phyloP scores from a whole-genome alignment of 331 rosid species.

The Ulmus americana region DNA sequence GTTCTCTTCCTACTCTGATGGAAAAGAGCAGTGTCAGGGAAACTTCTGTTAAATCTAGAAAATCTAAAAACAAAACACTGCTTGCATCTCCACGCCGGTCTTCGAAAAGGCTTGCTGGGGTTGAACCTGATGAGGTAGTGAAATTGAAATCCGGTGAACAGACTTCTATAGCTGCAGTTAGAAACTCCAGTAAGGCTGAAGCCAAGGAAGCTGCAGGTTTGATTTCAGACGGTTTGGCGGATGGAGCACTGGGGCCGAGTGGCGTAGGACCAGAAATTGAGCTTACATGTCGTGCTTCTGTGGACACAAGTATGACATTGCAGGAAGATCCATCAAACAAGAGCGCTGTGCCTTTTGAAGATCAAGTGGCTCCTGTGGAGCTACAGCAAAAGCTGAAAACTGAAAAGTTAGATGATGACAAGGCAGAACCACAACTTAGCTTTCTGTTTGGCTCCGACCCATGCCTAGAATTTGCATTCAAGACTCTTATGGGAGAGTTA shows the following conservation, averaged over 20 bases:
- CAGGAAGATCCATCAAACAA: constrained; percentile 29
- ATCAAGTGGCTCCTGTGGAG: constrained; percentile 21
- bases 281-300: constrained; percentile 13
- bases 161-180: constrained; percentile 44
- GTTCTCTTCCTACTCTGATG: constrained; percentile 8
- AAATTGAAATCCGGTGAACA: constrained; percentile 35
- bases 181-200: constrained; percentile 32
- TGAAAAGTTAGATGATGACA: constrained; percentile 36
- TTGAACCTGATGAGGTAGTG: constrained; percentile 56
- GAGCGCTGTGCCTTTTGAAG: constrained; percentile 25
- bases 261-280: constrained; percentile 16
- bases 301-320: constrained; percentile 22
- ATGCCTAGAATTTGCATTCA: constrained; percentile 63
- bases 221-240: constrained; percentile 26
- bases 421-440: constrained; percentile 45
- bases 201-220: constrained; percentile 28
- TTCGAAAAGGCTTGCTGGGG: constrained; percentile 69
- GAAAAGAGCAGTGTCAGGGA: constrained; percentile 26
- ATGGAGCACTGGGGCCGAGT: constrained; percentile 23
- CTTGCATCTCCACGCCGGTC: constrained; percentile 42
- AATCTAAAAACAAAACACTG: constrained; percentile 33
- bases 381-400: constrained; percentile 25
- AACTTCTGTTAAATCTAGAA: constrained; percentile 29
- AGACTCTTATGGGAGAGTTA: constrained; percentile 61
- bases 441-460: constrained; percentile 69